Conservation (phyloP, 306 rosid genomes). For the Abrus pulchellus region DNA sequence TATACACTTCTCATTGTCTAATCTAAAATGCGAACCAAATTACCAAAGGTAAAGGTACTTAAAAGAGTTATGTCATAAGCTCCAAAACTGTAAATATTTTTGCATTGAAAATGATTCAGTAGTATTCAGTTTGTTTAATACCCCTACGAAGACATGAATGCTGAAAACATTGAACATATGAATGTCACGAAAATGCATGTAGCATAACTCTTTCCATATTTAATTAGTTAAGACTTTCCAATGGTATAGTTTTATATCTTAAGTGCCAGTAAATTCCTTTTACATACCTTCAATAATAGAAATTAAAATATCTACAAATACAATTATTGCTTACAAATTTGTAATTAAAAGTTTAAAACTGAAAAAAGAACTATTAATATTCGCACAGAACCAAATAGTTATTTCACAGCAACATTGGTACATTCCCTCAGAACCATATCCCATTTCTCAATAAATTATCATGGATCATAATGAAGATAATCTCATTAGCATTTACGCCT, state of each 20-base stretch:
- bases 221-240: background rate
- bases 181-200: background rate
- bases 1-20: background rate
- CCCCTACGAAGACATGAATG: background rate
- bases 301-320: background rate
- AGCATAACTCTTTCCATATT: background rate
- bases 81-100: background rate
- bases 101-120: conserved; percentile 17
- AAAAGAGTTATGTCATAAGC: background rate
- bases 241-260: background rate
- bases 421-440: conserved; percentile 8
- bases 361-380: background rate
- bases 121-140: background rate
- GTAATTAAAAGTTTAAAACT: background rate
- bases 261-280: background rate
- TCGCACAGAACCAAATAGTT: background rate
- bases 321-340: background rate
- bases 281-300: background rate
- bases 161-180: background rate
- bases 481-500: background rate
- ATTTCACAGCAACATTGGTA: background rate
- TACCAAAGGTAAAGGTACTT: background rate
- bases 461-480: conserved; percentile 5
- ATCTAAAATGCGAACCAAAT: conserved; percentile 2
- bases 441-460: conserved; percentile 11